A percentile compares a stretch with the other conserved stretches of the same genome.
phyloP scores from a whole-genome alignment of 768 basidiomycete species.

The Melanogaster broomeanus region DNA sequence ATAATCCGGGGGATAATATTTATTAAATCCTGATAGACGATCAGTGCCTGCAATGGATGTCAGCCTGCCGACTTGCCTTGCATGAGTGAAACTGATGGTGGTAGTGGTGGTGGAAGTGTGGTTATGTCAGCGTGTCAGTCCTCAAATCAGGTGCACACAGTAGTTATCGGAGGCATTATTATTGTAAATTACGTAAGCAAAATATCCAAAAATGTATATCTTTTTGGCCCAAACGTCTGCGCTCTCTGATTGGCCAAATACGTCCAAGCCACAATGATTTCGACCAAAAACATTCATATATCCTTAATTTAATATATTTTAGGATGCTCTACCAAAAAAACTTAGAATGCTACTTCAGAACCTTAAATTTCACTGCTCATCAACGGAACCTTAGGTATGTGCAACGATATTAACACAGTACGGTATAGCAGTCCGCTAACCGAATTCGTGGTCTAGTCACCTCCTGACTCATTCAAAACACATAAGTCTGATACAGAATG shows the following conservation, averaged over 20 bases:
- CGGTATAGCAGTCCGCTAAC: background rate
- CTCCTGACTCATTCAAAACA: slow-evolving; percentile 68
- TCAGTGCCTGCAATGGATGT: slow-evolving; percentile 4
- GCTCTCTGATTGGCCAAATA: too few species aligned
- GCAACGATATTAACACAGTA: background rate
- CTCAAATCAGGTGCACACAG: slow-evolving; percentile 1
- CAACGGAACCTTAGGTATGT: slow-evolving; percentile 35
- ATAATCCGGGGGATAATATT: slow-evolving; percentile 79
- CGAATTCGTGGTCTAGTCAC: slow-evolving; percentile 52
- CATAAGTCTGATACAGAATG: slow-evolving; percentile 51
- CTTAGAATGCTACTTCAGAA: too few species aligned
- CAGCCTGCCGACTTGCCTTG: slow-evolving; percentile 37
- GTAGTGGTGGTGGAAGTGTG: too few species aligned
- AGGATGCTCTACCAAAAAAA: too few species aligned
- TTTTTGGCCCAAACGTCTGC: too few species aligned
- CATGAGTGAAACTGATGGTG: too few species aligned
- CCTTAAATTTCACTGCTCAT: slow-evolving; percentile 35
- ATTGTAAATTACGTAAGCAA: too few species aligned
- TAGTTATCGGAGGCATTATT: slow-evolving; percentile 14
- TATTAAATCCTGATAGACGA: slow-evolving; percentile 60
- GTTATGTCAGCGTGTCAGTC: slow-evolving; percentile 6
- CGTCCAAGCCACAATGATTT: too few species aligned
- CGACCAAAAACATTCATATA: too few species aligned
- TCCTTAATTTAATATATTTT: too few species aligned
- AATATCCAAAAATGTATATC: too few species aligned